Conservation (phyloP, 2,329 filamentous ascomycete genomes). For the Plenodomus biglobosus region DNA sequence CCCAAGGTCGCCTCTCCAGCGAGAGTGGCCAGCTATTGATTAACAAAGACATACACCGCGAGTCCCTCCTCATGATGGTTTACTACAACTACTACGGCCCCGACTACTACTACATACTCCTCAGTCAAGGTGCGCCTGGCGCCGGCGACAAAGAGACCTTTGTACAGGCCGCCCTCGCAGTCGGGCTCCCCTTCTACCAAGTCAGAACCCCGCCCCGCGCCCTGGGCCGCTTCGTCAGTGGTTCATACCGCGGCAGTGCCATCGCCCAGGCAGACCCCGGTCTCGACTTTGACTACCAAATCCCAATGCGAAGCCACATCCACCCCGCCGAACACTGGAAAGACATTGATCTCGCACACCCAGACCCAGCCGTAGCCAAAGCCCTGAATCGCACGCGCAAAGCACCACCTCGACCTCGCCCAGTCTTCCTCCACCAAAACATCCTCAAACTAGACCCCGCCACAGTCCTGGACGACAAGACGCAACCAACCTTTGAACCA, state of each 20-base stretch:
- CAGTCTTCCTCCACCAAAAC: conserved; percentile 28
- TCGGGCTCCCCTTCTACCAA: conserved; percentile 47
- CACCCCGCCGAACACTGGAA: conserved; percentile 13
- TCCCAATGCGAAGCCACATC: conserved; percentile 18
- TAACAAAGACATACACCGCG: conserved; percentile 52
- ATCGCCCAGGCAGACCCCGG: conserved; percentile 25
- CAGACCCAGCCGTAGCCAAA: conserved; percentile 2
- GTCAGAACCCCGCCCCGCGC: conserved; percentile 39
- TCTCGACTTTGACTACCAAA: conserved; percentile 21
- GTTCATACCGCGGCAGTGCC: conserved; percentile 11
- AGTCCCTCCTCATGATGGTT: conserved; percentile 52
- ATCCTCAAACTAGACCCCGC: conserved; percentile 21
- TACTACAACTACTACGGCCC: conserved; percentile 62
- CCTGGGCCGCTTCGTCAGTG: conserved; percentile 31
- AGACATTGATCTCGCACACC: conserved; percentile 5
- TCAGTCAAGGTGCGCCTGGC: conserved; percentile 49
- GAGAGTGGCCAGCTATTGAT: conserved; percentile 55
- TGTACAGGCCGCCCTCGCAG: conserved; percentile 48
- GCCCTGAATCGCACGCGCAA: conserved; percentile 4
- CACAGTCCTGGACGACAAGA: conserved; percentile 11
- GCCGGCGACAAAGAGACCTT: conserved; percentile 56
- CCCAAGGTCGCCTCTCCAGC: conserved; percentile 42
- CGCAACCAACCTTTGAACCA: conserved; percentile 5
- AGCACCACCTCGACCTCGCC: conserved; percentile 7
- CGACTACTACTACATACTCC: conserved; percentile 53